These are phyloP conservation scores for Alternaria rosae DNA, from an alignment of 2,329 filamentous ascomycete genomes.

Conservation along the genomic window DNA sequence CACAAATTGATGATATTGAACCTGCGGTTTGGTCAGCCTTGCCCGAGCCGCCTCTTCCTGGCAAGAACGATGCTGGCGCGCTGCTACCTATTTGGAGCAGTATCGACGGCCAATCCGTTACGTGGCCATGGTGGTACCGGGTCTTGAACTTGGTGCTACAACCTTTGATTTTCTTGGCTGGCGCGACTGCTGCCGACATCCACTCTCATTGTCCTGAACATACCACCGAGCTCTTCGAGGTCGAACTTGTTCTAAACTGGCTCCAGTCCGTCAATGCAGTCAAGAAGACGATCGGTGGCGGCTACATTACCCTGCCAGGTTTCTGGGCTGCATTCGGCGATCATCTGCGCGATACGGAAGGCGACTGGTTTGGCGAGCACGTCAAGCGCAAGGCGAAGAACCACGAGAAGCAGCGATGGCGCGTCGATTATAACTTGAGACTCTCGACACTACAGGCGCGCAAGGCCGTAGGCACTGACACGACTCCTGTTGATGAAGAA, in stretches of 20 bases:
- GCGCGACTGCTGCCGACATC: constrained; percentile 62
- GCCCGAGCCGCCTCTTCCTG: constrained; percentile 39
- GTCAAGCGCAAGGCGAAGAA: constrained; percentile 35
- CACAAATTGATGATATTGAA: constrained; percentile 11
- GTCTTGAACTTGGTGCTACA: constrained; percentile 70
- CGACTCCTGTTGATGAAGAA: background rate
- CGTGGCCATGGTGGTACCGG: constrained; percentile 67
- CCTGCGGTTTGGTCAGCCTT: constrained; percentile 27
- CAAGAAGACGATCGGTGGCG: constrained; percentile 24
- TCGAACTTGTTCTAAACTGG: constrained; percentile 43
- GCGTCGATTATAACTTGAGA: constrained; percentile 29
- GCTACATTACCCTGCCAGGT: constrained; percentile 29
- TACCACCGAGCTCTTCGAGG: constrained; percentile 42
- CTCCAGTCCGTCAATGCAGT: constrained; percentile 36
- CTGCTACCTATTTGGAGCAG: constrained; percentile 75
- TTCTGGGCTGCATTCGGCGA: constrained; percentile 48
- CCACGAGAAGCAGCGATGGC: constrained; percentile 32
- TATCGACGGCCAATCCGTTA: constrained; percentile 68
- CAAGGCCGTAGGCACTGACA: background rate
- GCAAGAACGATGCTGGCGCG: constrained; percentile 49
- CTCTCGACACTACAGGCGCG: constrained; percentile 21
- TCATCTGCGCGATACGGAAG: constrained; percentile 30
- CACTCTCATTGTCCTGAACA: constrained; percentile 49
- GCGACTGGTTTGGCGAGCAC: constrained; percentile 43
- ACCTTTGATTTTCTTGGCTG: constrained; percentile 68